Evolutionary conservation across 176 grass and related monocot genomes (phyloP), one percentile per base, ranked within the genome.

Genomic region (Thalia dealbata): DNA sequence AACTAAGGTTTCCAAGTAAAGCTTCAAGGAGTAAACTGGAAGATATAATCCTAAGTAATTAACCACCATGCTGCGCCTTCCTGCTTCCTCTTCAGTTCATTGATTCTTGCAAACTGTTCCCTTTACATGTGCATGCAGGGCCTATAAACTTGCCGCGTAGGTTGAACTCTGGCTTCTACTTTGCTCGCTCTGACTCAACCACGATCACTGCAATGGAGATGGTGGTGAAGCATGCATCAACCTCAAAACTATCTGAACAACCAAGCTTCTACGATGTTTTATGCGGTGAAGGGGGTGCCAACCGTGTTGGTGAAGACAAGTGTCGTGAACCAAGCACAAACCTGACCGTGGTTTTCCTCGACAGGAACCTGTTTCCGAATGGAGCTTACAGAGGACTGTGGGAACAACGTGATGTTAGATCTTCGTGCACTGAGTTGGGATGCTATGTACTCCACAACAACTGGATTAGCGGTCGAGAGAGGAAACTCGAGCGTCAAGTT

Each of bases 111-210:
- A 26, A 52, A 30, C 30, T 72, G 67, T 14, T 72, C 21, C 15
- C 15, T 52, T 28, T 18, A 27, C 7, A 16, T 38, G 32, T 38
- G 32, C 32, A 4, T 38, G 32, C 82, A 97, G 89, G 80, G 26
- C 93, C 93, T 58, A 88, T 86, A 83, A 97, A 97, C 75, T 14
- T 97, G 44, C 93, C 93, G 58, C 82, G 89, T 10, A 82, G 89
- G 35, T 69, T 97, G 21, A 97, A 92, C 50, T 92, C 93, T 3
- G 93, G 93, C 30, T 92, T 97, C 58, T 97, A 97, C 79, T 92
- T 91, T 35, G 85, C 81, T 59, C 82, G 64, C 28, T 91, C 93
- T 46, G 85, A 92, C 30, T 18, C 52, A 1, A 11, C 73, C 14
- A 97, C 89, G 69, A 84, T 92, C 79, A 27, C 50, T 18, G 67